These are phyloP conservation scores for Sarcocystis neurona DNA, from an alignment of 169 alveolate genomes.

Conservation along the genomic window DNA sequence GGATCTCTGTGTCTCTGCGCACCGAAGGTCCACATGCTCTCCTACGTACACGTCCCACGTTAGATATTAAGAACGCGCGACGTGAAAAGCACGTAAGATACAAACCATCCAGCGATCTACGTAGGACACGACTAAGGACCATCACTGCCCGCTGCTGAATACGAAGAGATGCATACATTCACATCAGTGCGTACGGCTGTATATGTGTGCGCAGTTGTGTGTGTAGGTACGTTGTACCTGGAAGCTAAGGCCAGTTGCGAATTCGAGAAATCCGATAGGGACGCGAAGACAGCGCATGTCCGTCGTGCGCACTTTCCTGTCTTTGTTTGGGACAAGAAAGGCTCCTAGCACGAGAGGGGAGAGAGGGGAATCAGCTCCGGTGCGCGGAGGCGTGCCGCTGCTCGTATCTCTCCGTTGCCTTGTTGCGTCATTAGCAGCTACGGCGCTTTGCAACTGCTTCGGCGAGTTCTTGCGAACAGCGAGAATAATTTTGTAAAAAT, in stretches of 20 bases:
- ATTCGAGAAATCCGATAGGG: conserved; percentile 6
- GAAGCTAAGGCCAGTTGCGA: conserved; percentile 10
- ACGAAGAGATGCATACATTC: not conserved
- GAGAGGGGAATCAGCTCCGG: not conserved
- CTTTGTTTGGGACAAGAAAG: not conserved
- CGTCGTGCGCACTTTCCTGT: not conserved
- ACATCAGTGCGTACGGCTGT: not conserved
- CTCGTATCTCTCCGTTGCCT: not conserved
- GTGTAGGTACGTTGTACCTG: not conserved
- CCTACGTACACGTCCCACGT: no score
- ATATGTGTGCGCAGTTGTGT: not conserved
- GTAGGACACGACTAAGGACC: no score
- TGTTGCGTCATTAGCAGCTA: not conserved
- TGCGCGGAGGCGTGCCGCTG: not conserved
- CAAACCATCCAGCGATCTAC: no score
- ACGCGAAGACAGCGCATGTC: not conserved
- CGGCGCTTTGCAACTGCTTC: not conserved
- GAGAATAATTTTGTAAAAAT: not conserved
- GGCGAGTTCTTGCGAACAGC: not conserved
- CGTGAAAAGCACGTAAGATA: no score
- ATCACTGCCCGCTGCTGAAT: no score
- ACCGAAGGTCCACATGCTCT: no score
- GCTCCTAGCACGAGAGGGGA: not conserved
- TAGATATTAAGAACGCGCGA: no score
- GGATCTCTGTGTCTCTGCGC: no score